Conservation (phyloP, 106 monocot genomes). For the Dactylorhiza incarnata region DNA sequence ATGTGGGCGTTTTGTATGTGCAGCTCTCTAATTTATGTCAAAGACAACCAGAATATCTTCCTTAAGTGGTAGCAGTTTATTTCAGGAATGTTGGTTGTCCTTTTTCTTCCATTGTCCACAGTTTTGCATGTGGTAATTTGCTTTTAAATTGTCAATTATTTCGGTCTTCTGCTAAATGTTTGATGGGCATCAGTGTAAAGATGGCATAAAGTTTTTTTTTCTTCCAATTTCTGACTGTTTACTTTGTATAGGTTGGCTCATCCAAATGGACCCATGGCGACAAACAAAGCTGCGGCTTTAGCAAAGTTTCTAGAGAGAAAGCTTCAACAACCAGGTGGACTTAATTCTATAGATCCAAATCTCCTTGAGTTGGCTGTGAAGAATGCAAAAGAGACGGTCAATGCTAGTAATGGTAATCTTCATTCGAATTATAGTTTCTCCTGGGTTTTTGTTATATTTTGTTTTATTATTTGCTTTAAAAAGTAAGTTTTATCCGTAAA, state of each 20-base stretch:
- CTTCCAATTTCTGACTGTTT: neutral
- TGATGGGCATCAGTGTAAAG: neutral
- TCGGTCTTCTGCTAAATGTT: neutral
- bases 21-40: neutral
- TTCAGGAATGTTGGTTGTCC: neutral
- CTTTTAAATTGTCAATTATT: slow-evolving; percentile 2
- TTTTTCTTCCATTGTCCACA: neutral
- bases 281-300: slow-evolving; percentile 95
- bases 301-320: slow-evolving; percentile 97
- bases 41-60: neutral
- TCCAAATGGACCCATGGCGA: slow-evolving; percentile 80
- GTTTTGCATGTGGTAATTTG: neutral
- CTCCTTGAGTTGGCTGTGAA: slow-evolving; percentile 76
- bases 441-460: neutral
- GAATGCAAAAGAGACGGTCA: slow-evolving; percentile 83
- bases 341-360: slow-evolving; percentile 69
- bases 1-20: neutral
- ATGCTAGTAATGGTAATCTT: slow-evolving; percentile 27
- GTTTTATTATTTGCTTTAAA: neutral
- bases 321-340: slow-evolving; percentile 84
- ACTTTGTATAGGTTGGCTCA: slow-evolving; percentile 60
- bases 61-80: neutral
- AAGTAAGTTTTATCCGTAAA: neutral
- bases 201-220: neutral
- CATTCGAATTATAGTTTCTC: neutral